Base-by-base conservation (phyloP, 2,329 filamentous ascomycete genomes). In the Alternaria conjuncta region DNA sequence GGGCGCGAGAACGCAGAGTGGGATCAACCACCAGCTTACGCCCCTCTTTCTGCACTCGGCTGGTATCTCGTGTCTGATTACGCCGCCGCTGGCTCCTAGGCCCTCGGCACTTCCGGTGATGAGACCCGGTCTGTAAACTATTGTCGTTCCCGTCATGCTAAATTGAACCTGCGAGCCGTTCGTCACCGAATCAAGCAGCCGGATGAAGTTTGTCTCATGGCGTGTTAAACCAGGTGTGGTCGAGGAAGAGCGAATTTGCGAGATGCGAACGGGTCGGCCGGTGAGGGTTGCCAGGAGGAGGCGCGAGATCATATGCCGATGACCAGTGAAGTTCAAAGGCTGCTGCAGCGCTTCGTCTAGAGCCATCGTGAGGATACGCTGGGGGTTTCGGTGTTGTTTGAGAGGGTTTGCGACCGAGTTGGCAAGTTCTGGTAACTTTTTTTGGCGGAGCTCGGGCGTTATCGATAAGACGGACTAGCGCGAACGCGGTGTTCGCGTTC, bases 91-190 rank as follows among this genome's bases (percentile, higher is more conserved):
- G 41, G 92, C 90, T 72, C 93, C 93, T 54, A 90, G 86, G 18
- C 93, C 93, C 20, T 92, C 86, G 23, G 92, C 89, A 50, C 90
- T 91, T 65, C 96, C 96, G 0, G 93, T 96, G 74, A 99, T 96
- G 44, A 99, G 85, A 36, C 96, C 96, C 0, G 96, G 96, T 69
- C 92, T 91, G 82, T 96, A 99, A 41, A 94, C 90, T 60, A 99
- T 88, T 1, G 93, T 94, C 0, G 96, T 98, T 77, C 96, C 96
- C 2, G 94, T 97, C 83, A 97, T 96, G 11, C 94, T 97, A 72
- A 99, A 97, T 76, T 97, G 94, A 83, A 98, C 93, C 60, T 92
- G 90, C 61, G 92, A 92, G 82, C 96, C 96, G 85, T 99, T 99
- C 76, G 96, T 99, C 74, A 99, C 87, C 71, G 93, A 88, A 81